Conservation (phyloP, 2,329 filamentous ascomycete species). For the Cordyceps militaris region DNA sequence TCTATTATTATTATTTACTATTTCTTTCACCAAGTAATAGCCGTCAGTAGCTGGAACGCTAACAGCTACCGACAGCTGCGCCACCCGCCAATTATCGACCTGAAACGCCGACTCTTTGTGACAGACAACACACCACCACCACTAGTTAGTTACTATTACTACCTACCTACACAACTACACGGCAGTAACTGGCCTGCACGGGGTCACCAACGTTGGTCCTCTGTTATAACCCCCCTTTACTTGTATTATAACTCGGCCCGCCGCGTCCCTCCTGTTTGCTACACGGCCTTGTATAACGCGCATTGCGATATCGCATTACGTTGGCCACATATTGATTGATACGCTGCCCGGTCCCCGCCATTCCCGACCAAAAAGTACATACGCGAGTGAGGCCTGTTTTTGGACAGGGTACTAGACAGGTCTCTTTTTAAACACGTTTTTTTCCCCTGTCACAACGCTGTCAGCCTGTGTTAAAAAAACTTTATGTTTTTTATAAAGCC, state of each 20-base stretch:
- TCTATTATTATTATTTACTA: not conserved
- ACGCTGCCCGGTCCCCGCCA: not conserved
- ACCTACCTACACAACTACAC: not conserved
- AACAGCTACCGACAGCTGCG: not conserved
- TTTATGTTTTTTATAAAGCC: too few relatives aligned
- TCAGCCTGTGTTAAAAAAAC: too few relatives aligned
- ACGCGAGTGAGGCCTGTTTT: too few relatives aligned
- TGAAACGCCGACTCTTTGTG: not conserved
- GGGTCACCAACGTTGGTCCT: not conserved
- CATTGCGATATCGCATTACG: conserved; percentile 1
- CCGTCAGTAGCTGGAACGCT: not conserved
- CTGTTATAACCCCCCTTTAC: not conserved
- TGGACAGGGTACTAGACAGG: too few relatives aligned
- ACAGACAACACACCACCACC: not conserved
- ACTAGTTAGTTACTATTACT: not conserved
- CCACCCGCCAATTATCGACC: not conserved
- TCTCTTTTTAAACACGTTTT: too few relatives aligned
- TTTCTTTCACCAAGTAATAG: not conserved
- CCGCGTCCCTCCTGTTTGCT: not conserved
- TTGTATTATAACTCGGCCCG: not conserved
- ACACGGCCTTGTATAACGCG: not conserved
- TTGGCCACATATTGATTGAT: not conserved
- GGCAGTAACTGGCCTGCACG: not conserved
- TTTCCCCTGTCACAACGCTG: too few relatives aligned
- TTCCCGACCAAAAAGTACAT: not conserved